phyloP scores from a whole-genome alignment of 306 rosid species.

The Pterocarpus santalinus region DNA sequence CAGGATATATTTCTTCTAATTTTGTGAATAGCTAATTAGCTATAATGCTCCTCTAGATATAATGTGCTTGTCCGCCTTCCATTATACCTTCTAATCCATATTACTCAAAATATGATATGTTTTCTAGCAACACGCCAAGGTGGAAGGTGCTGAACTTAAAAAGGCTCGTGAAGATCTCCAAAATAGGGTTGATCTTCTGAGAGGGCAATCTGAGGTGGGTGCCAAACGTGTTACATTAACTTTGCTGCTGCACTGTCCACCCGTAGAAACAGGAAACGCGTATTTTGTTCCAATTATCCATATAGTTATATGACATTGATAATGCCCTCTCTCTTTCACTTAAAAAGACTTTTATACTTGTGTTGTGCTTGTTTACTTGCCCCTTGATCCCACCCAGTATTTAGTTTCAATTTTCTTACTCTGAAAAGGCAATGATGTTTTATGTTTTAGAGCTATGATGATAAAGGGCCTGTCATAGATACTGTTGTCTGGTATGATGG shows the following conservation, averaged over 20 bases:
- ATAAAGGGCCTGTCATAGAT: conserved; percentile 94
- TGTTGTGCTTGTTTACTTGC: conserved; percentile 36
- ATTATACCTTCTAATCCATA: conserved; percentile 20
- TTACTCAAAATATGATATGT: conserved; percentile 41
- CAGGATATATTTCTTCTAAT: conserved; percentile 20
- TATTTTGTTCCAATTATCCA: not conserved
- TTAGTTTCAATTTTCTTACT: conserved; percentile 27
- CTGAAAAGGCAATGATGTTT: conserved; percentile 45
- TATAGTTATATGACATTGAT: conserved; percentile 27
- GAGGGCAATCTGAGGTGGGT: conserved; percentile 87
- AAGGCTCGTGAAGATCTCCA: conserved; percentile 84
- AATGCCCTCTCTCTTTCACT: not conserved
- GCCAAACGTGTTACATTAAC: conserved; percentile 31
- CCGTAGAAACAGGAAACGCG: conserved; percentile 29
- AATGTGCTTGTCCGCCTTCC: conserved; percentile 37
- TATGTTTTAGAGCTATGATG: conserved; percentile 76
- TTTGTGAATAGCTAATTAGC: conserved; percentile 31
- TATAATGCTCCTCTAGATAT: conserved; percentile 22
- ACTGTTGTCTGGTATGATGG: conserved; percentile 98
- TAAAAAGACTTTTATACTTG: conserved; percentile 8
- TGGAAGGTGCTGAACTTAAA: conserved; percentile 71
- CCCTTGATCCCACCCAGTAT: not conserved
- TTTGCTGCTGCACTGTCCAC: conserved; percentile 22
- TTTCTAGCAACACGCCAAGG: conserved; percentile 73
- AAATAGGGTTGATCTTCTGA: conserved; percentile 76